These are phyloP conservation scores for Rasamsonia emersonii DNA, from an alignment of 2,329 filamentous ascomycete genomes.

Conservation along the genomic window DNA sequence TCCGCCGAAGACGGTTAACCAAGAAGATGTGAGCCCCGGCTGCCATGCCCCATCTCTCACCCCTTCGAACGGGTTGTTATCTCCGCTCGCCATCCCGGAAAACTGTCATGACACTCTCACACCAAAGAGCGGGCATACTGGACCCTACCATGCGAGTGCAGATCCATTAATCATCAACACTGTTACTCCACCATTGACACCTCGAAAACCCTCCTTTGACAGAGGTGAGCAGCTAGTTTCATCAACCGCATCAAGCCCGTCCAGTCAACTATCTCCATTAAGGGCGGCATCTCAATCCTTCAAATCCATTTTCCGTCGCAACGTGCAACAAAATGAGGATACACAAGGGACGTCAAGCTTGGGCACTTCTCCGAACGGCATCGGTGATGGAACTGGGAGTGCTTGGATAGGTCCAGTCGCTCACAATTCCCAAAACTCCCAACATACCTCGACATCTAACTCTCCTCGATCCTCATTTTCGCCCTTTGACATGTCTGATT, in stretches of 20 bases:
- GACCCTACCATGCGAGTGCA: conserved; percentile 1
- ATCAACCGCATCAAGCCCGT: neutral
- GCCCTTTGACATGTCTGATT: too few relatives aligned
- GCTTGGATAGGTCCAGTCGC: too few relatives aligned
- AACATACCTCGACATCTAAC: too few relatives aligned
- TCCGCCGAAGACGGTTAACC: too few relatives aligned
- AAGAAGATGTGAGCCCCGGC: too few relatives aligned
- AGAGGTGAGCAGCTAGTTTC: conserved; percentile 1
- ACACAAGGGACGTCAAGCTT: neutral
- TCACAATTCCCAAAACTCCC: too few relatives aligned
- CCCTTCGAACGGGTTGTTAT: too few relatives aligned
- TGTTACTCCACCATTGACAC: conserved; percentile 10
- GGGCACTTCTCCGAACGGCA: neutral
- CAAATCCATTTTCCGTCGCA: conserved; percentile 17
- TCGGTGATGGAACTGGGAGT: too few relatives aligned
- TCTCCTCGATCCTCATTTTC: too few relatives aligned
- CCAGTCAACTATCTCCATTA: conserved; percentile 9
- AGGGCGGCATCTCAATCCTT: conserved; percentile 13
- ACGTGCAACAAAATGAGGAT: conserved; percentile 7
- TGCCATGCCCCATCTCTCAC: too few relatives aligned
- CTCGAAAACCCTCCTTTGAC: neutral
- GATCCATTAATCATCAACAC: conserved; percentile 12
- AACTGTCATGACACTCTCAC: neutral
- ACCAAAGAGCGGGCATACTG: conserved; percentile 3
- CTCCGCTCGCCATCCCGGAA: conserved; percentile 7